Evolutionary conservation across 768 basidiomycete genomes (phyloP).

Genomic region (Mycena rebaudengoi): DNA sequence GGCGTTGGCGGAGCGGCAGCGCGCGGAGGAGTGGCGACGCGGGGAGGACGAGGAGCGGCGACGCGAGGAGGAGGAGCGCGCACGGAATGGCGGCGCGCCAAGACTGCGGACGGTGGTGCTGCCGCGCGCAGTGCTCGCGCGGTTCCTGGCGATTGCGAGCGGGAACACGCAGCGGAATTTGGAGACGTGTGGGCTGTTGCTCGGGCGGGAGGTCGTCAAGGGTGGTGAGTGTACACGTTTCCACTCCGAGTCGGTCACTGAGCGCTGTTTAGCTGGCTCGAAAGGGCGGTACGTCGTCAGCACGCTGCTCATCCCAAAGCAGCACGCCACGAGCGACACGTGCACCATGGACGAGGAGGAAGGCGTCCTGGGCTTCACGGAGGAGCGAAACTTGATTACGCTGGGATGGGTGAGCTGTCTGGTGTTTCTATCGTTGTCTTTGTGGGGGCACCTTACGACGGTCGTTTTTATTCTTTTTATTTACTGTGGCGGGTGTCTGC

Average conservation of each 20-base stretch:
- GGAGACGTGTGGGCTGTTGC: constrained; percentile 88
- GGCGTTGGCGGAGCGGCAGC: neutral
- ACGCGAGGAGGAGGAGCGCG: neutral
- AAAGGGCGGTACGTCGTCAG: constrained; percentile 69
- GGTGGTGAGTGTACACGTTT: neutral
- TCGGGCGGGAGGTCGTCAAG: constrained; percentile 63
- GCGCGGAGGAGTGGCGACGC: neutral
- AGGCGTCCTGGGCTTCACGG: constrained; percentile 84
- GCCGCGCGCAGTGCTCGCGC: constrained; percentile 75
- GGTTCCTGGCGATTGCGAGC: constrained; percentile 80
- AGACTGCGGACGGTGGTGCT: constrained; percentile 43
- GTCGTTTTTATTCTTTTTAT: neutral
- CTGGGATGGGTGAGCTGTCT: constrained; percentile 83
- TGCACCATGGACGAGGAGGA: constrained; percentile 94
- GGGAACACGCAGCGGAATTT: constrained; percentile 80
- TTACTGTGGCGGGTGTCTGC: too few species aligned
- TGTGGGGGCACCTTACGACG: neutral
- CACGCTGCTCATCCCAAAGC: constrained; percentile 87
- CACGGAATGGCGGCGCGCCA: neutral
- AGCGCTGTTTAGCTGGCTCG: neutral
- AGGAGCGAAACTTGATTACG: constrained; percentile 81
- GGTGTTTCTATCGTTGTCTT: constrained; percentile 6
- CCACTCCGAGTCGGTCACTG: neutral
- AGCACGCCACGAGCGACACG: constrained; percentile 89
- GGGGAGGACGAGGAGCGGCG: neutral